These are phyloP conservation scores for Pezicula rhizophila DNA, from an alignment of 2,329 filamentous ascomycete species.

Conservation along the genomic window DNA sequence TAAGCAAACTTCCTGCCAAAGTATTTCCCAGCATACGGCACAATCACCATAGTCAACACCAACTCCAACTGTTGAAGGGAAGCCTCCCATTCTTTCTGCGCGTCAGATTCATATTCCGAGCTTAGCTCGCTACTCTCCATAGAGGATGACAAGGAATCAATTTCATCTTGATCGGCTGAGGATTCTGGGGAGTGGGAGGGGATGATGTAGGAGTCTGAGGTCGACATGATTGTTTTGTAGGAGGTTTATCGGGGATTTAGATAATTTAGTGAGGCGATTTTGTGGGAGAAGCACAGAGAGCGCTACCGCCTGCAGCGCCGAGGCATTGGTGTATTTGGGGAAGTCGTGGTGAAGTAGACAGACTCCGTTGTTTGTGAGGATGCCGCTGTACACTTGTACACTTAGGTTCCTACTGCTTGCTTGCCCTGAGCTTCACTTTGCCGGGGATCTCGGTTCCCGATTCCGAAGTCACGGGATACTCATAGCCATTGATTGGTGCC, in stretches of 20 bases:
- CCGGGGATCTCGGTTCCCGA: background rate
- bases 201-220: slow-evolving; percentile 23
- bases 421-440: background rate
- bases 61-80: slow-evolving; percentile 91
- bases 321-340: slow-evolving; percentile 19
- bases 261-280: background rate
- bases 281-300: slow-evolving; percentile 13
- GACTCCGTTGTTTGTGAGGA: background rate
- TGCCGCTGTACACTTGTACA: background rate
- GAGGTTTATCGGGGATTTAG: background rate
- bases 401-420: background rate
- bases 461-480: slow-evolving; percentile 7
- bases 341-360: background rate
- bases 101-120: slow-evolving; percentile 67
- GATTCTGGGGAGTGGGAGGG: slow-evolving; percentile 38
- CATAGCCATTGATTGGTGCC: too few relatives aligned
- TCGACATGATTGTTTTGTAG: slow-evolving; percentile 19
- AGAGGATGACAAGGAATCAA: slow-evolving; percentile 60
- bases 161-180: slow-evolving; percentile 51
- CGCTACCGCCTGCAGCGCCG: slow-evolving; percentile 19
- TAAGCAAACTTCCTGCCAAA: slow-evolving; percentile 92
- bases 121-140: slow-evolving; percentile 44
- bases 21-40: slow-evolving; percentile 92
- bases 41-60: slow-evolving; percentile 86
- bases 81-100: slow-evolving; percentile 91